Evolutionary conservation across 2,329 filamentous ascomycete genomes (phyloP), one percentile per base, ranked within the genome.

Genomic region (Samsoniella hepiali): DNA sequence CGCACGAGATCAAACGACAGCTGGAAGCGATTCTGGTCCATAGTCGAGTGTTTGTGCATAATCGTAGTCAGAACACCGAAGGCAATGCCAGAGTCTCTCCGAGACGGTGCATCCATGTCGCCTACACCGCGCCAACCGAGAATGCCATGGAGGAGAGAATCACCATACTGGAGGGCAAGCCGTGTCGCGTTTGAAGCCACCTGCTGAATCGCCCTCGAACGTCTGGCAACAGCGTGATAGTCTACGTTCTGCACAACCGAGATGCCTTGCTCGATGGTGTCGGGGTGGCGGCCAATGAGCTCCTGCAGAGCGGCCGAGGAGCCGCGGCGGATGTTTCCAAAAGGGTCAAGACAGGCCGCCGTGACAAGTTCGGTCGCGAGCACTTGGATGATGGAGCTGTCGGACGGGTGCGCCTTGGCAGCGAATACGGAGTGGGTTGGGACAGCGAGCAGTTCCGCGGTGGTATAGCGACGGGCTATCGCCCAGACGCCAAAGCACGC

Each of bases 401-500:
- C 65, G 1, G 65, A 47, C 5, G 73, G 68, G 63, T 78, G 72
- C 31, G 75, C 69, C 63, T 76, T 76, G 63, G 80, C 75, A 15
- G 77, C 72, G 50, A 76, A 69, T 61, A 83, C 71, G 44, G 81
- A 76, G 68, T 79, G 67, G 1, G 79, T 79, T 1, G 85, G 78
- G 1, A 96, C 83, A 0, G 80, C 79, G 11, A 89, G 80, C 7
- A 98, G 81, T 73, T 98, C 94, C 0, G 79, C 72, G 0, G 93
- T 97, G 1, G 86, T 88, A 70, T 98, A 99, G 62, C 94, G 88
- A 62, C 95, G 85, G 29, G 94, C 91, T 8, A 98, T 75, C 1
- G 93, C 90, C 95, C 95, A 99, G 31, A 98, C 89, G 7, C 95
- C 95, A 73, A 98, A 99, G 73, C 93, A 97, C 3, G 95, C 92